Evolutionary conservation across 805 yeast genomes (phyloP).

Genomic region (Wickerhamiella siamensis): DNA sequence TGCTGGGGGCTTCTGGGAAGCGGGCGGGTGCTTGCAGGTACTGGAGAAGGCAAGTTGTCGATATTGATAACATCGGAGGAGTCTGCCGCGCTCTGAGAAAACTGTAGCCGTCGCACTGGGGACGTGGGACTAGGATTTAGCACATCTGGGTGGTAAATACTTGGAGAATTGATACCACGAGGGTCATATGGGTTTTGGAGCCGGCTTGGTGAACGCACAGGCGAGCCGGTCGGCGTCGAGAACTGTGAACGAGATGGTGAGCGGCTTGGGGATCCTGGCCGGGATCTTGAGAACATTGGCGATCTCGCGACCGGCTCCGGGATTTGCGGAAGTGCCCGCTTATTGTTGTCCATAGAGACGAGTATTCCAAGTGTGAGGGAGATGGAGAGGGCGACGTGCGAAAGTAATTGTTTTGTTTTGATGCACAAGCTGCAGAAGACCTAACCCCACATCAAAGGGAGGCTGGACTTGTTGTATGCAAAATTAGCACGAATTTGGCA

Average conservation of each 20-base stretch:
- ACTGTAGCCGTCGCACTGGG: conserved; percentile 1
- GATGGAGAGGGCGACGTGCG: background rate
- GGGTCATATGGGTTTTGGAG: background rate
- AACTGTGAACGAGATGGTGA: background rate
- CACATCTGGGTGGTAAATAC: background rate
- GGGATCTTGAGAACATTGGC: conserved; percentile 2
- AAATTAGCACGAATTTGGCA: too few relatives aligned
- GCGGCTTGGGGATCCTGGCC: background rate
- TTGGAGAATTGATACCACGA: background rate
- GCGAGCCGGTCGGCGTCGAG: background rate
- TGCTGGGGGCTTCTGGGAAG: background rate
- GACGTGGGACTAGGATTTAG: background rate
- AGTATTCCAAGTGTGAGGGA: too few relatives aligned
- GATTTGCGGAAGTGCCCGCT: conserved; percentile 3
- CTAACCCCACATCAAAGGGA: background rate
- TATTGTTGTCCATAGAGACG: conserved; percentile 2
- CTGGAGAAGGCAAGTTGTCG: background rate
- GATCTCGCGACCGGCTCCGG: conserved; percentile 2
- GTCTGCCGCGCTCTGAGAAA: background rate
- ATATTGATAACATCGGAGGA: background rate
- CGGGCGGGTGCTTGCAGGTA: background rate
- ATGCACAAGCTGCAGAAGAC: background rate
- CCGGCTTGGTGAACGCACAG: background rate
- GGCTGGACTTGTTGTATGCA: too few relatives aligned
- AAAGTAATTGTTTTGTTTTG: background rate